A percentile compares a stretch with the other conserved stretches of the same genome.
These are phyloP conservation scores for Citrus inodora DNA, from an alignment of 345 rosid species.

Conservation along the genomic window DNA sequence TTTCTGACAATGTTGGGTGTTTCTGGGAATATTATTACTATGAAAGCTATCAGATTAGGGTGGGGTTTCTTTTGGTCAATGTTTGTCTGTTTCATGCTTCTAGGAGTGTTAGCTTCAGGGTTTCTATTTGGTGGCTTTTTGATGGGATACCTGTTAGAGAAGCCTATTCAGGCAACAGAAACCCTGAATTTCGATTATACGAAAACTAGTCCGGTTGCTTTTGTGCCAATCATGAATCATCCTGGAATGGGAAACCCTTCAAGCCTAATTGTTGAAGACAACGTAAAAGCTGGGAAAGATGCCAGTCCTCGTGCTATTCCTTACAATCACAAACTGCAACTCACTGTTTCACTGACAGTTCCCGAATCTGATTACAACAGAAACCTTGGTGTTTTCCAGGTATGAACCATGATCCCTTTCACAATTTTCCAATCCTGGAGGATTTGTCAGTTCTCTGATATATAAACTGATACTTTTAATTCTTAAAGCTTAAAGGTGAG, in stretches of 20 bases:
- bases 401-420: not conserved
- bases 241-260: not conserved
- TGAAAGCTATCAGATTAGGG: slow-evolving; percentile 13
- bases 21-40: not conserved
- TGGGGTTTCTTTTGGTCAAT: slow-evolving; percentile 29
- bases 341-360: slow-evolving; percentile 25
- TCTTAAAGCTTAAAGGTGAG: slow-evolving; percentile 21
- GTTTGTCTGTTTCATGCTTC: slow-evolving; percentile 19
- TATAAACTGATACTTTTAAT: not conserved
- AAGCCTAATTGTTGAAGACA: not conserved
- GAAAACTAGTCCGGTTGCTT: slow-evolving; percentile 26
- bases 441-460: not conserved
- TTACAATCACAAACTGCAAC: slow-evolving; percentile 23
- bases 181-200: slow-evolving; percentile 33
- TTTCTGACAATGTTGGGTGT: slow-evolving; percentile 13
- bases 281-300: not conserved
- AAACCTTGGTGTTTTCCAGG: slow-evolving; percentile 38
- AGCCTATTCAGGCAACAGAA: slow-evolving; percentile 20
- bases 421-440: not conserved
- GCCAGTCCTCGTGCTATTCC: slow-evolving; percentile 19
- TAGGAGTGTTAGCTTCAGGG: slow-evolving; percentile 23
- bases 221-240: slow-evolving; percentile 11
- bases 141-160: slow-evolving; percentile 19
- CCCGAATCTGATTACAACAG: slow-evolving; percentile 37
- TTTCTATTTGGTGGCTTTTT: slow-evolving; percentile 24